phyloP scores from a whole-genome alignment of 2,329 filamentous ascomycete species.

The Hypomyces rosellus region DNA sequence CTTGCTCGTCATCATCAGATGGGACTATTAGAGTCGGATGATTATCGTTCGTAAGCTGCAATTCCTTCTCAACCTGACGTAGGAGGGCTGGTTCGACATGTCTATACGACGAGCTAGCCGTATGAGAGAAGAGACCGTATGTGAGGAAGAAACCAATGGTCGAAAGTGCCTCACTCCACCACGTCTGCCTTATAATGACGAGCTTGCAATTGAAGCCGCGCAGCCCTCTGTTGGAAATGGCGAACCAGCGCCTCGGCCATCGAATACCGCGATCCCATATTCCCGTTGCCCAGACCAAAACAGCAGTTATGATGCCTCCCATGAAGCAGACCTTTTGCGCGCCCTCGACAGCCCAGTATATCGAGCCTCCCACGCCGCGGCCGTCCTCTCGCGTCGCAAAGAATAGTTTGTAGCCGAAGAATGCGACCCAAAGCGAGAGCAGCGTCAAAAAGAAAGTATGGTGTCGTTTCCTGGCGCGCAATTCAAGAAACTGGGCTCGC shows the following conservation, averaged over 20 bases:
- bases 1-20: constrained; percentile 52
- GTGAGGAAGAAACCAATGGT: constrained; percentile 73
- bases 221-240: constrained; percentile 80
- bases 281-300: constrained; percentile 88
- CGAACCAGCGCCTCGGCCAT: constrained; percentile 90
- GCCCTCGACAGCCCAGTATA: constrained; percentile 94
- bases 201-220: constrained; percentile 94
- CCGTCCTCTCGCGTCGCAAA: constrained; percentile 95
- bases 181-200: constrained; percentile 75
- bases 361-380: constrained; percentile 79
- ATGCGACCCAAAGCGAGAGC: constrained; percentile 71
- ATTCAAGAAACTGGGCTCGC: constrained; percentile 84
- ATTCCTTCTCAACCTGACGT: constrained; percentile 53
- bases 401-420: constrained; percentile 87
- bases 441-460: constrained; percentile 88
- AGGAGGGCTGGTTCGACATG: constrained; percentile 62
- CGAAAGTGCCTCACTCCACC: constrained; percentile 71
- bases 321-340: constrained; percentile 87
- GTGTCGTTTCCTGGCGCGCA: constrained; percentile 80
- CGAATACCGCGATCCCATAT: constrained; percentile 94
- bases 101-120: constrained; percentile 64
- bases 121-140: constrained; percentile 64
- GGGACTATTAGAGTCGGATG: constrained; percentile 38
- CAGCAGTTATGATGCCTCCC: constrained; percentile 78
- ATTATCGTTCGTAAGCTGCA: constrained; percentile 40